Conservation (phyloP, 371 early-diverging fungal species). For the Mucor irregularis region DNA sequence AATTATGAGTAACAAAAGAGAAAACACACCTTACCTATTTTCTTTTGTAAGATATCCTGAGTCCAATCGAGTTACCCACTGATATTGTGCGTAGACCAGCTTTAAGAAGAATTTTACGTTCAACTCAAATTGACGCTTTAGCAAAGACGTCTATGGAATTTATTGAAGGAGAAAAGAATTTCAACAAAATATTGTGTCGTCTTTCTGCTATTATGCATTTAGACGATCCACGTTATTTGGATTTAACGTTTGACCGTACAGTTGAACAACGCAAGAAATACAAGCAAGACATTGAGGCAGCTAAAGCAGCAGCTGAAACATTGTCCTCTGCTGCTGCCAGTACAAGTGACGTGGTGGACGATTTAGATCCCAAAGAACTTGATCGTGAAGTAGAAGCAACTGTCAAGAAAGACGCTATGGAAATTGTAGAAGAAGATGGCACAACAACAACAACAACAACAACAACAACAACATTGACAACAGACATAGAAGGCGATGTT, state of each 20-base stretch:
- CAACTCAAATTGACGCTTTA: slow-evolving; percentile 45
- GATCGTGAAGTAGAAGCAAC: slow-evolving; percentile 14
- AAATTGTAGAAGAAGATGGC: slow-evolving; percentile 11
- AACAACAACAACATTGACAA: slow-evolving; percentile 10
- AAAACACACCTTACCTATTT: background rate
- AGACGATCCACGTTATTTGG: slow-evolving; percentile 54
- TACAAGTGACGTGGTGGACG: slow-evolving; percentile 9
- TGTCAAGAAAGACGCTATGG: slow-evolving; percentile 1
- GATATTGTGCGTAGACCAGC: slow-evolving; percentile 52
- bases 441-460: slow-evolving; percentile 1
- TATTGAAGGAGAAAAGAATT: slow-evolving; percentile 54
- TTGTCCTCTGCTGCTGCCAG: slow-evolving; percentile 1
- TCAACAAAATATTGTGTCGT: slow-evolving; percentile 50
- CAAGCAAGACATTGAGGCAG: slow-evolving; percentile 24
- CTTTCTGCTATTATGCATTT: slow-evolving; percentile 49
- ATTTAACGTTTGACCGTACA: slow-evolving; percentile 42
- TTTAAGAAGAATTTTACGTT: slow-evolving; percentile 44
- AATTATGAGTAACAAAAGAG: background rate
- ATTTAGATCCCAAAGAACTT: slow-evolving; percentile 18
- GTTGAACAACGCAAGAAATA: slow-evolving; percentile 31
- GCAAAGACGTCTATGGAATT: slow-evolving; percentile 52
- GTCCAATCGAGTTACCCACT: slow-evolving; percentile 53
- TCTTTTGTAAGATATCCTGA: slow-evolving; percentile 40
- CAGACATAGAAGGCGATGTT: slow-evolving; percentile 8
- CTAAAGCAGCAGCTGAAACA: slow-evolving; percentile 16